Conservation (phyloP, 257 asterid species). For the Nicotiana attenuata region DNA sequence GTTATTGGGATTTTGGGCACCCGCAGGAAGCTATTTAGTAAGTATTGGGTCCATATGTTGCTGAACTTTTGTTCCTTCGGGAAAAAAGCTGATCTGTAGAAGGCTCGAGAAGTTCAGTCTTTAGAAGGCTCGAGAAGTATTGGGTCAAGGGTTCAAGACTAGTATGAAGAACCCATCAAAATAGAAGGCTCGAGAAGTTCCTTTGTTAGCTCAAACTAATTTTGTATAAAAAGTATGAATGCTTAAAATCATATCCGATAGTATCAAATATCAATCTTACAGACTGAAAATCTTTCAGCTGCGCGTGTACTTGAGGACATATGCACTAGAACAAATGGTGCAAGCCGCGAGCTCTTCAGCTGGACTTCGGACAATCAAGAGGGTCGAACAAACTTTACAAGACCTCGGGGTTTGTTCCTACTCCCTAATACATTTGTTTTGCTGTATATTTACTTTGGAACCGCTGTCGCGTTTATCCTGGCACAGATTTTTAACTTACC, state of each 20-base stretch:
- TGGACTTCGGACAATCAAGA: slow-evolving; percentile 91
- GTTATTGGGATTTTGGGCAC: background rate
- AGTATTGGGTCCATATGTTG: background rate
- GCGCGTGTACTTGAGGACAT: slow-evolving; percentile 79
- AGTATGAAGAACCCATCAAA: too few relatives aligned
- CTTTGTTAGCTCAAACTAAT: background rate
- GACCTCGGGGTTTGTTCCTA: slow-evolving; percentile 89
- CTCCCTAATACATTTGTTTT: background rate
- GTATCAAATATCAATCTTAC: background rate
- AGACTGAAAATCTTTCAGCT: slow-evolving; percentile 51
- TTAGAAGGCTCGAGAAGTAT: background rate
- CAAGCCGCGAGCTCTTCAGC: slow-evolving; percentile 99
- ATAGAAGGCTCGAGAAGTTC: background rate
- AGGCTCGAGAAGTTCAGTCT: background rate
- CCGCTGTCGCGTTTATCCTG: background rate
- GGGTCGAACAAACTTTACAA: slow-evolving; percentile 94
- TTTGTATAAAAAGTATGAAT: background rate
- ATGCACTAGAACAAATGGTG: slow-evolving; percentile 94
- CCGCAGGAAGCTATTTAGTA: background rate
- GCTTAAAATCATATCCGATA: background rate
- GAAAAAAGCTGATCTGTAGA: background rate
- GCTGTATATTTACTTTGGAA: background rate
- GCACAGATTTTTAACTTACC: background rate
- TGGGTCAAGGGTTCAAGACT: too few relatives aligned
- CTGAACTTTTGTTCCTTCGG: background rate